Percentiles rank a stretch among this genome's conserved stretches.
phyloP scores from a whole-genome alignment of 139 green algal genomes.

The Pseudopediastrum boryanum region DNA sequence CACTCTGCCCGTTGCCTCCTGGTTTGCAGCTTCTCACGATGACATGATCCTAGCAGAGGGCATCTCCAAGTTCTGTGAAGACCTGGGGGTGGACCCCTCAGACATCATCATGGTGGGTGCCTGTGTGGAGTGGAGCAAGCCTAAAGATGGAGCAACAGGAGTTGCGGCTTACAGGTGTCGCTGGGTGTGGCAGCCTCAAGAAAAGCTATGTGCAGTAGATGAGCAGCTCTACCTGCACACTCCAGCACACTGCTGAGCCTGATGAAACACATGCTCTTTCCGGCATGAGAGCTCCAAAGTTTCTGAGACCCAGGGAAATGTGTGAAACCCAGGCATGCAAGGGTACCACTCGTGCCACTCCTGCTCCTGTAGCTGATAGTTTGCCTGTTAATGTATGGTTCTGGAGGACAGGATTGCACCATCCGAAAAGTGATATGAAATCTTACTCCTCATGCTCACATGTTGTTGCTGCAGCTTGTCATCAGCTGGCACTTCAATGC shows the following conservation, averaged over 20 bases:
- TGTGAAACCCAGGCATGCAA: no score
- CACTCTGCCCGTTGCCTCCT: no score
- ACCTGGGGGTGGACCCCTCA: conserved; percentile 80
- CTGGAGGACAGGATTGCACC: no score
- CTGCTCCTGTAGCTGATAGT: background rate
- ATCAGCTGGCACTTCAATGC: conserved; percentile 85
- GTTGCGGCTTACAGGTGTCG: background rate
- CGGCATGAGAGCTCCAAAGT: no score
- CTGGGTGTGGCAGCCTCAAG: background rate
- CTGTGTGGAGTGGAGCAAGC: background rate
- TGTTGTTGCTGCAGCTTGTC: conserved; percentile 70
- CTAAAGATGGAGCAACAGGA: background rate
- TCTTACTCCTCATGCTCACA: background rate
- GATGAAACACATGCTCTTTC: background rate
- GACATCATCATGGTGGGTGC: conserved; percentile 76
- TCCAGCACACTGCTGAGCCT: background rate
- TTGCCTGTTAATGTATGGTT: background rate
- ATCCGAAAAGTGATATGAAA: background rate
- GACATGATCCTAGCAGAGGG: conserved; percentile 75
- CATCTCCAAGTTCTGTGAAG: conserved; percentile 75
- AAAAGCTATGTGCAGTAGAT: background rate
- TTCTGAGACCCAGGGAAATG: no score
- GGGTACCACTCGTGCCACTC: background rate
- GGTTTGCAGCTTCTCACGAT: conserved; percentile 43
- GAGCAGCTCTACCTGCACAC: background rate